Evolutionary conservation across 2,329 filamentous ascomycete genomes (phyloP).

Genomic region (Lizonia empirigonia): DNA sequence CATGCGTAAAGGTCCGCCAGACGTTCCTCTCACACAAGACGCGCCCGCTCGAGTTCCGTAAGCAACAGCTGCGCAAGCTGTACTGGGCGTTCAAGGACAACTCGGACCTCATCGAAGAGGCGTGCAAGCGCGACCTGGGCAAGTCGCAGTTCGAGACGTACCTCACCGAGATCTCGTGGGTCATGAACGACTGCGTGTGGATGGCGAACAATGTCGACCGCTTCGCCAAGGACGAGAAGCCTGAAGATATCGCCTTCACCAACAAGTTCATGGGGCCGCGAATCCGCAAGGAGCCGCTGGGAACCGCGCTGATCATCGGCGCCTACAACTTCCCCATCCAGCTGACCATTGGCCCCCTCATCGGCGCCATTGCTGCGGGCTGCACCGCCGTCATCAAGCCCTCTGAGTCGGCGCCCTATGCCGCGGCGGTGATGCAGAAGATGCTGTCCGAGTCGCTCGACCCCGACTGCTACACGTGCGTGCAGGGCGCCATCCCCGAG

Average conservation of each 20-base stretch:
- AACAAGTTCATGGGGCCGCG: constrained; percentile 73
- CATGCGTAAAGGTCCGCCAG: constrained; percentile 61
- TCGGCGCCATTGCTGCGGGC: constrained; percentile 90
- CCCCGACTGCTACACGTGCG: constrained; percentile 71
- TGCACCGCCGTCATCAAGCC: constrained; percentile 92
- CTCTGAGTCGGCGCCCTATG: constrained; percentile 77
- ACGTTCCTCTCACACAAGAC: constrained; percentile 83
- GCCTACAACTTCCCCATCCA: constrained; percentile 94
- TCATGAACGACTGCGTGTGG: constrained; percentile 80
- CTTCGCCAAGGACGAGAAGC: constrained; percentile 82
- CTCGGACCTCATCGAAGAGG: constrained; percentile 72
- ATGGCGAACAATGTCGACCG: constrained; percentile 76
- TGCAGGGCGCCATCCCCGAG: constrained; percentile 83
- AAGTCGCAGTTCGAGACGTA: constrained; percentile 78
- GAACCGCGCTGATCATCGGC: constrained; percentile 82
- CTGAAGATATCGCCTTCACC: constrained; percentile 70
- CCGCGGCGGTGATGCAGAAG: constrained; percentile 79
- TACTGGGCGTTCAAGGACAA: constrained; percentile 92
- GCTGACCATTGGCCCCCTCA: constrained; percentile 75
- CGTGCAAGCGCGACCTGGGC: constrained; percentile 76
- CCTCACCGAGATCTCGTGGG: constrained; percentile 76
- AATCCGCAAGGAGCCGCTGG: constrained; percentile 86
- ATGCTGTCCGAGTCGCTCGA: constrained; percentile 79
- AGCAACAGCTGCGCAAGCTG: constrained; percentile 86
- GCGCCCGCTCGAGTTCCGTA: constrained; percentile 78